Evolutionary conservation across 345 rosid genomes (phyloP), one percentile per base, ranked within the genome.

Genomic region (Abelmoschus esculentus): DNA sequence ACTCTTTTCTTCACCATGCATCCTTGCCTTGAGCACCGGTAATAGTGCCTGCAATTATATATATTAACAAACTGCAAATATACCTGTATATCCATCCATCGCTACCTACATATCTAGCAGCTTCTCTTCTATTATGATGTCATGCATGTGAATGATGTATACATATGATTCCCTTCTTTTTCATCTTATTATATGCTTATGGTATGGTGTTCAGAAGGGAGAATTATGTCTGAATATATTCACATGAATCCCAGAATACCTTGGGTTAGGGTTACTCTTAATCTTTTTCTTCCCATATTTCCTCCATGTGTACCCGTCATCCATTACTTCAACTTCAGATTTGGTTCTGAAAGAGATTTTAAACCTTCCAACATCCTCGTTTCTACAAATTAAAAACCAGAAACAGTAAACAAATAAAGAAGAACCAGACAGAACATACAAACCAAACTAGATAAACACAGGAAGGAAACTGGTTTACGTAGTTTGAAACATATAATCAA

Each of bases 261-360:
- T 79, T 8, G 83, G 87, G 76, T 42, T 66, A 66, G 73, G 67
- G 80, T 11, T 81, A 44, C 80, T 78, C 66, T 6, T 84, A 19
- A 81, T 80, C 12, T 76, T 62, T 71, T 84, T 84, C 68, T 81
- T 82, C 64, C 87, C 87, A 46, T 84, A 84, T 54, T 84, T 84
- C 57, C 82, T 61, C 87, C 87, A 84, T 73, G 63, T 77, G 63
- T 40, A 84, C 4, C 87, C 87, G 10, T 83, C 86, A 47, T 83
- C 84, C 69, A 83, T 56, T 38, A 71, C 28, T 14, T 47, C 61
- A 0, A 71, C 9, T 17, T 67, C 67, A 18, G 71, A 64, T 28
- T 76, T 78, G 1, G 85, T 81, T 64, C 71, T 70, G 70, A 75
- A 74, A 38, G 62, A 34, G 12, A 69, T 17, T 69, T 38, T 69